These are phyloP conservation scores for Suhomyces panamericanus DNA, from an alignment of 1,139 yeast genomes.

Conservation along the genomic window DNA sequence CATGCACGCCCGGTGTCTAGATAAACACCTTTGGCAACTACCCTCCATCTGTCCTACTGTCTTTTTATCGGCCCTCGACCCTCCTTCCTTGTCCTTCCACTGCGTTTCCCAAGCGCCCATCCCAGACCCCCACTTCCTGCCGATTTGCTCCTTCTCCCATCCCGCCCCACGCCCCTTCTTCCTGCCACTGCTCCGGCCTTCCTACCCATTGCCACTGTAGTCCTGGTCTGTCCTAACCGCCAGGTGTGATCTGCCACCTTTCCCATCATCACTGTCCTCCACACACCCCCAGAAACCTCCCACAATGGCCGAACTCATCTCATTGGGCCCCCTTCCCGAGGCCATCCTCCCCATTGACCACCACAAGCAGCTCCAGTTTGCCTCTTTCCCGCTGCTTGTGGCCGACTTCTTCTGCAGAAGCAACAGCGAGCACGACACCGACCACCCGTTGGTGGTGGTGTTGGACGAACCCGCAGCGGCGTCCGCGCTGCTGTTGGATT, in stretches of 20 bases:
- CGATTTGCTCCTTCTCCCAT: background rate
- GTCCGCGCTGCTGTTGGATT: conserved; percentile 4
- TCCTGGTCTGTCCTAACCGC: background rate
- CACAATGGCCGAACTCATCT: conserved; percentile 15
- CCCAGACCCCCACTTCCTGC: background rate
- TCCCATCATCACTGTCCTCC: background rate
- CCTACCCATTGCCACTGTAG: conserved; percentile 1
- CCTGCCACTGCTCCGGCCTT: background rate
- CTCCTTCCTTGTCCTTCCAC: background rate
- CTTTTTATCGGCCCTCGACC: background rate
- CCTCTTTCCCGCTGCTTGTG: conserved; percentile 13
- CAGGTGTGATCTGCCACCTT: background rate
- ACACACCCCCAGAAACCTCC: background rate
- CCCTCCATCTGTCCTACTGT: background rate
- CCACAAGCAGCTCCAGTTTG: conserved; percentile 5
- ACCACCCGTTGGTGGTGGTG: conserved; percentile 36
- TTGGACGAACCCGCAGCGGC: conserved; percentile 18
- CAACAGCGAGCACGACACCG: conserved; percentile 37
- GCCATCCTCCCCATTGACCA: conserved; percentile 6
- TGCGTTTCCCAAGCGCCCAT: background rate
- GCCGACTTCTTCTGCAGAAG: conserved; percentile 34
- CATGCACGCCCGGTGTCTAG: conserved; percentile 5
- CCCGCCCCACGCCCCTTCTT: background rate
- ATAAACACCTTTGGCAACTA: conserved; percentile 5
- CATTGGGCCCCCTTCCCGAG: conserved; percentile 6